Base-by-base conservation (phyloP, 1,284 basidiomycete genomes). In the Marasmius oreades region DNA sequence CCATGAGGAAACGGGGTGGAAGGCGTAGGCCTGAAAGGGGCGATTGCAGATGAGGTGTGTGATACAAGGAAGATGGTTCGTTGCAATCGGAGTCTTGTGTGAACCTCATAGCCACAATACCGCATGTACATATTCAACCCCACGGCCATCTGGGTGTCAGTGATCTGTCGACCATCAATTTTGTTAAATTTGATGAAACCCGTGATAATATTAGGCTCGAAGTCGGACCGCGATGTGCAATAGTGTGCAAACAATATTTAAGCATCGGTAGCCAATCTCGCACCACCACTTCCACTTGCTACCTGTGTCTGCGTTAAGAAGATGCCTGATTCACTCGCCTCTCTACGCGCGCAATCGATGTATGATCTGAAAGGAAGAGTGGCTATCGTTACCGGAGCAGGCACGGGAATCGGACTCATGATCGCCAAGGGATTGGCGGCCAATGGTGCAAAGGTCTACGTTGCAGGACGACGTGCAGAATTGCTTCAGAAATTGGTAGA, bases 371-470 rank as follows among this genome's bases (percentile, higher is more conserved):
- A 75, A 14, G 84, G 81, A 7, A 77, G 82, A 31, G 73, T 92
- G 18, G 88, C 89, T 6, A 69, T 93, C 33, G 85, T 92, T 31
- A 89, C 90, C 0, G 90, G 91, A 44, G 91, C 90, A 5, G 90
- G 87, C 23, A 90, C 88, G 0, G 91, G 91, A 1, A 92, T 93
- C 59, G 85, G 87, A 47, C 69, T 86, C 58, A 87, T 88, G 82
- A 90, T 91, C 56, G 77, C 90, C 5, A 77, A 80, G 55, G 89
- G 87, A 3, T 77, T 94, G 14, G 88, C 89, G 10, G 80, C 82
- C 22, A 88, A 86, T 63, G 90, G 90, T 1, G 90, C 91, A 14
- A 88, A 85, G 61, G 91, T 93, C 14, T 94, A 93, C 67, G 88
- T 94, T 63, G 83, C 82, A 1, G 86, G 87, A 10, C 75, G 90